Conservation (phyloP, 2,329 filamentous ascomycete species). For the Colletotrichum tamarilloi region DNA sequence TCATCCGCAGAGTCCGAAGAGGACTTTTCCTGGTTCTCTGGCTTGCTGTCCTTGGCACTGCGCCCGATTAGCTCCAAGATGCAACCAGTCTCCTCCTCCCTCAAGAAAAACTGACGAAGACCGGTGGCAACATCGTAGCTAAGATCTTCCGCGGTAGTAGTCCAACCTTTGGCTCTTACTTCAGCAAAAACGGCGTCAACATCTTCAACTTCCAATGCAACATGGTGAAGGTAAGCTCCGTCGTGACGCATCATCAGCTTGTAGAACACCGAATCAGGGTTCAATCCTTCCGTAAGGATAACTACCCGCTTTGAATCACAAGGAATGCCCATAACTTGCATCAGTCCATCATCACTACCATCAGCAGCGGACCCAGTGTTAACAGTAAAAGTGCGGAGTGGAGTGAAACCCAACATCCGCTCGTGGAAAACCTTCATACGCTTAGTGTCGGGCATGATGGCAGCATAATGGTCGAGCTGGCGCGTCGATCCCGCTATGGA, state of each 20-base stretch:
- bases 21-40: not conserved
- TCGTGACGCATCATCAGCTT: not conserved
- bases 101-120: not conserved
- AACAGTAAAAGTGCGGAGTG: not conserved
- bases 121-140: not conserved
- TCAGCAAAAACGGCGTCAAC: not conserved
- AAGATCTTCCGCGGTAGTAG: not conserved
- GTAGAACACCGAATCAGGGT: not conserved
- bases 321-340: not conserved
- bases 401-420: not conserved
- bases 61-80: not conserved
- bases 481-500: not conserved
- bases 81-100: not conserved
- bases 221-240: not conserved
- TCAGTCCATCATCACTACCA: not conserved
- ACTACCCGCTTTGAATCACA: not conserved
- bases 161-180: not conserved
- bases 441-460: not conserved
- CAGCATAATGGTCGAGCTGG: not conserved
- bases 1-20: not conserved
- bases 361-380: not conserved
- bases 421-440: not conserved
- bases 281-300: not conserved
- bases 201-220: not conserved
- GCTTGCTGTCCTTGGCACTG: not conserved